Evolutionary conservation across 2,329 filamentous ascomycete species (phyloP), one percentile per base, ranked within the genome.

Genomic region (Pestalotiopsis sp.): DNA sequence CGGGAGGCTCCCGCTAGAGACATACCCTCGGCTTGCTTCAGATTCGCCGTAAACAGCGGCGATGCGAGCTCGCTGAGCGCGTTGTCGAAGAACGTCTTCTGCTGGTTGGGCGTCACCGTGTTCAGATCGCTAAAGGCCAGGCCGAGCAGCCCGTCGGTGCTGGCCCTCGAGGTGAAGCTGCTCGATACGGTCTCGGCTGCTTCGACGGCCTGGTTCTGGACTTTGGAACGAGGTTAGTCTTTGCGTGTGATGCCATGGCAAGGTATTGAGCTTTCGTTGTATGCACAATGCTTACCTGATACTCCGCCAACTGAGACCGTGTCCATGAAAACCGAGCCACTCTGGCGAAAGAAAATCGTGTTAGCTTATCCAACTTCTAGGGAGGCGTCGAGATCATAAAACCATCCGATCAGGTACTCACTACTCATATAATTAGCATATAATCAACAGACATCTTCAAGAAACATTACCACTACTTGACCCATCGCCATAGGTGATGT

Each of bases 31-130:
- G 76, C 74, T 63, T 77, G 73, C 71, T 74, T 80, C 38, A 82
- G 70, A 67, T 82, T 78, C 59, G 85, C 87, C 11, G 89, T 87
- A 78, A 91, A 91, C 56, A 91, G 77, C 12, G 85, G 86, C 41
- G 70, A 64, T n/a, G 75, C 76, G 1, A 81, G 73, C 62, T 76
- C 57, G 27, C 57, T 41, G 41, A 74, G 65, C 56, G 79, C 76
- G 45, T 82, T 83, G 63, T 82, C 80, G 31, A 83, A 80, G 62
- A 84, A 85, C 0, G 83, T 85, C 65, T 79, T 81, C 67, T 85
- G 82, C 63, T 77, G 70, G 1, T 69, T 73, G 1, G 83, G 83
- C 45, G 68, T 63, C 14, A 84, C 81, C 1, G 81, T 84, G 74
- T 85, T 85, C 68, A 84, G 76, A 13, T 67, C 72, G 65, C 80